phyloP scores from a whole-genome alignment of 371 early-diverging fungal species.

The Basidiobolus meristosporus region DNA sequence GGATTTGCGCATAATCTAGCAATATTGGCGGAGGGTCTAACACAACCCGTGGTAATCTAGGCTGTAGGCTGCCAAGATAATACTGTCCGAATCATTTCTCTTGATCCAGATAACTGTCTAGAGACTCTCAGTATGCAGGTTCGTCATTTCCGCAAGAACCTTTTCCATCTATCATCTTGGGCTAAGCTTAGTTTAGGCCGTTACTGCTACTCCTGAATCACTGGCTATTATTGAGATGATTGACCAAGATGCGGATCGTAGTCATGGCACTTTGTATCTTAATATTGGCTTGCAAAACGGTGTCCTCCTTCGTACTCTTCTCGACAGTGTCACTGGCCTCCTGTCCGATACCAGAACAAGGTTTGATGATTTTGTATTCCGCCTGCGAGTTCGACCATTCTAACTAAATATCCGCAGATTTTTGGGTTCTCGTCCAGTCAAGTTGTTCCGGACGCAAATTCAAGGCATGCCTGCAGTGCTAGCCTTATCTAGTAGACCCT shows the following conservation, averaged over 20 bases:
- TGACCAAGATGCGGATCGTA: conserved; percentile 32
- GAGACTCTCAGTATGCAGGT: conserved; percentile 54
- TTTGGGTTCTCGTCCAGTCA: conserved; percentile 70
- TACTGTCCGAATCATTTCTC: conserved; percentile 73
- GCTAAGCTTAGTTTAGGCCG: conserved; percentile 12
- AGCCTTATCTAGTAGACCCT: conserved; percentile 72
- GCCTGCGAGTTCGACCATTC: neutral
- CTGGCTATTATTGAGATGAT: conserved; percentile 58
- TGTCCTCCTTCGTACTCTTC: conserved; percentile 64
- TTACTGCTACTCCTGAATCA: conserved; percentile 28
- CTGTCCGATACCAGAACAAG: conserved; percentile 73
- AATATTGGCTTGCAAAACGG: conserved; percentile 86
- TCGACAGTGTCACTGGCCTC: conserved; percentile 68
- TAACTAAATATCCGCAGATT: conserved; percentile 14
- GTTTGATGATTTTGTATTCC: neutral
- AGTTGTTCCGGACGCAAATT: conserved; percentile 43
- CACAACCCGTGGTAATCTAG: conserved; percentile 3
- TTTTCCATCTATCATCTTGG: conserved; percentile 1
- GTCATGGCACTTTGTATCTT: conserved; percentile 52
- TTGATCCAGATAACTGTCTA: conserved; percentile 63
- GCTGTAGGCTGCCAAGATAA: conserved; percentile 85
- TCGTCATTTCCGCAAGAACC: neutral
- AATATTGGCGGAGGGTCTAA: neutral
- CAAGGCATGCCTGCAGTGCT: conserved; percentile 55
- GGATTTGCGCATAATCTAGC: neutral